Base-by-base conservation (phyloP, 73 alveolate genomes). In the Paraurostyla sp. region DNA sequence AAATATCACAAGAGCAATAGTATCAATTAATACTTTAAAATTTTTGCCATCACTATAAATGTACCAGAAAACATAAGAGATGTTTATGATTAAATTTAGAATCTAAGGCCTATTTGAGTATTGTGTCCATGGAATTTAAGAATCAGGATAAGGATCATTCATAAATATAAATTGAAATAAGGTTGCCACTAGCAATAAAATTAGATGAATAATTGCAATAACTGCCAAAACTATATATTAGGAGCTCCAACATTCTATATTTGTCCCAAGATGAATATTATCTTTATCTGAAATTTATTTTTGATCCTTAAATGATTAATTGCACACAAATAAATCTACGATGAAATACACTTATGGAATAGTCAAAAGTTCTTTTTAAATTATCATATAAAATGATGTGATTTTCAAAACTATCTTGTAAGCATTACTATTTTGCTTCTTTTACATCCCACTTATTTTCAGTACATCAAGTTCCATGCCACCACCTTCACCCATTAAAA, bases 161-260 rank as follows among this genome's bases (percentile, higher is more conserved):
- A 38, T 65, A 30, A 18, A 65, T 6, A 65, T 15, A 16, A 38
- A 2, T 38, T 22, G 7, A 35, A 35, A 33, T 2, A 40, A 2
- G 41, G 18, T 18, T 6, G 58, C 35, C 7, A 30, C 38, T 11
- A 65, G 0, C 25, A 38, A 13, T 65, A 65, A 22, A 4, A 40
- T 38, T 38, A 65, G 38, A 16, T 65, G 56, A 35, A 65, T 16
- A 15, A 65, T 33, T 0, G 43, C 58, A 6, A 65, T 36, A 1
- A 65, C 13, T 1, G 41, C 60, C 33, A 65, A 36, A 38, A 65
- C 41, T 11, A 65, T 65, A 38, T 65, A 65, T 4, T 38, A 9
- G 1, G 82, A 65, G 38, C 82, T 65, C 82, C 82, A 65, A 22
- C 82, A 65, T 65, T 65, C 82, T 2, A 65, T 65, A n/a, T 65